Base-by-base conservation (phyloP, 1,139 yeast genomes). In the Pichia sp. region DNA sequence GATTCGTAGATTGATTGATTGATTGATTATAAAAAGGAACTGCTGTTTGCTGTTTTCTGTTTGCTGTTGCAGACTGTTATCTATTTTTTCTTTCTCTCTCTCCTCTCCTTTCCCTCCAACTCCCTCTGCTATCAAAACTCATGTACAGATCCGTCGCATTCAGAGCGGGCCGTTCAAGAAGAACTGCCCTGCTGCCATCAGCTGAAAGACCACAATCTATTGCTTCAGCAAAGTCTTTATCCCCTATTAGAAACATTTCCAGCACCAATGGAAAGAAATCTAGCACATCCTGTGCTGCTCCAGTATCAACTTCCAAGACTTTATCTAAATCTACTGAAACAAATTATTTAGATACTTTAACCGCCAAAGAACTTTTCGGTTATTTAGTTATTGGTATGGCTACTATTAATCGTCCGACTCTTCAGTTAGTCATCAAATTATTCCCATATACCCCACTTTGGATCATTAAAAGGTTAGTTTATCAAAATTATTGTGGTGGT, bases 401-500 rank as follows among this genome's bases (percentile, higher is more conserved):
- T 31, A 82, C 91, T 1, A 53, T 78, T 31, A 78, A 77, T 60
- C 80, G 78, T 54, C 72, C 80, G 33, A 69, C 78, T 21, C 67
- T 83, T 50, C 68, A 79, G 49, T 47, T 72, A 10, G 80, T 80
- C 45, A 80, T 81, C 53, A 78, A 74, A 53, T 40, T 72, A n/a
- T 83, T 83, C 63, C 93, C 93, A 4, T 76, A 72, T 50, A 74
- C 83, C 11, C 97, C 97, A 22, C 69, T 81, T 57, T 70, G 76
- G 46, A 46, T 87, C 31, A 73, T 89, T 50, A 84, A 80, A 62
- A 65, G 76, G 31, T 69, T 88, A 52, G 86, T 89, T 15, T 88
- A 86, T 60, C 81, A 82, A 49, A 72, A 86, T 48, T 89, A 88
- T 65, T 84, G 95, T 60, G 97, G 97, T 29, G 98, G 98, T 40